These are phyloP conservation scores for Teratosphaeria viscida DNA, from an alignment of 2,329 filamentous ascomycete species.

Conservation along the genomic window DNA sequence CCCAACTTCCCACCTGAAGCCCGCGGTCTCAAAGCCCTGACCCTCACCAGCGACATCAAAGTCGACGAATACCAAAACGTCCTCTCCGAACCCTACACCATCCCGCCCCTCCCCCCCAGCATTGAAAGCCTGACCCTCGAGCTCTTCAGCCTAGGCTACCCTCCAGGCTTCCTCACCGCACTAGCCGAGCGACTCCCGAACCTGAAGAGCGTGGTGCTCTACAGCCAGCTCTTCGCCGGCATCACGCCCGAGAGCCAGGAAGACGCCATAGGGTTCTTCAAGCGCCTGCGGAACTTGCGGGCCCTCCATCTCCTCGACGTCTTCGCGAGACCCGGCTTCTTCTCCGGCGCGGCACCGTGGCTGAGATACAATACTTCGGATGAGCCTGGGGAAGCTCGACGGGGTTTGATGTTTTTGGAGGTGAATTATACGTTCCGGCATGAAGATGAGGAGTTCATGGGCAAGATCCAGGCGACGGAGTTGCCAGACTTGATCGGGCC, in stretches of 20 bases:
- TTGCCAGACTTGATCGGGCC: slow-evolving; percentile 27
- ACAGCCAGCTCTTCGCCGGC: slow-evolving; percentile 37
- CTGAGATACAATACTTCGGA: slow-evolving; percentile 23
- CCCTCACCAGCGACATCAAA: slow-evolving; percentile 40
- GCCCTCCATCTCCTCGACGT: slow-evolving; percentile 40
- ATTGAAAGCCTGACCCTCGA: slow-evolving; percentile 39
- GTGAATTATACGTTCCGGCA: slow-evolving; percentile 39
- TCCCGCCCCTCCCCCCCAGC: slow-evolving; percentile 29
- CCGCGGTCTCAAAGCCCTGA: slow-evolving; percentile 34
- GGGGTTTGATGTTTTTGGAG: slow-evolving; percentile 34
- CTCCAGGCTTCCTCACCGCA: slow-evolving; percentile 31
- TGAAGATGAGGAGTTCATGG: slow-evolving; percentile 33
- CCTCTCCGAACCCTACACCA: slow-evolving; percentile 25
- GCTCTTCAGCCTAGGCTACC: slow-evolving; percentile 40
- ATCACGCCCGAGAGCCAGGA: slow-evolving; percentile 27
- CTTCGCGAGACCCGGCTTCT: slow-evolving; percentile 34
- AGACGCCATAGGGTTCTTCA: slow-evolving; percentile 35
- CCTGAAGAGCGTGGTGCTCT: slow-evolving; percentile 35
- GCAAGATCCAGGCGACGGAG: slow-evolving; percentile 29
- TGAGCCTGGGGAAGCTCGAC: slow-evolving; percentile 15
- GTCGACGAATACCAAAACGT: slow-evolving; percentile 35
- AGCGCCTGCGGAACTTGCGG: slow-evolving; percentile 23
- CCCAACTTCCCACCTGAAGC: slow-evolving; percentile 37
- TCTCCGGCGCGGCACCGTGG: slow-evolving; percentile 21
- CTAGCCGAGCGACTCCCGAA: slow-evolving; percentile 32